Percentiles rank a stretch among this genome's conserved stretches.
These are phyloP conservation scores for Tetragonia tetragonoides DNA, from an alignment of 148 eudicot species.

Conservation along the genomic window DNA sequence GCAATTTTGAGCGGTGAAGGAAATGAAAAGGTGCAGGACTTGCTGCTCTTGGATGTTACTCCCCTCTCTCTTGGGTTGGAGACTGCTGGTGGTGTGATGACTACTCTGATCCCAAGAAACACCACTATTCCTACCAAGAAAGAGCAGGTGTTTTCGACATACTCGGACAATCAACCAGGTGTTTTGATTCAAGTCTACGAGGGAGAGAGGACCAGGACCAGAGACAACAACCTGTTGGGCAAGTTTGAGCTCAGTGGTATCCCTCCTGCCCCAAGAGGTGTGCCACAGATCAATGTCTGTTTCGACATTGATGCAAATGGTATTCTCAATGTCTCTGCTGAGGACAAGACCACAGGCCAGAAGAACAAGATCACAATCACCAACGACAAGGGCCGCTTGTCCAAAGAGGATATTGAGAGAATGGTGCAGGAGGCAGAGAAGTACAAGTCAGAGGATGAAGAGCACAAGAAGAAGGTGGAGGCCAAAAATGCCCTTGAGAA, in stretches of 20 bases:
- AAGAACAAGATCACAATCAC: conserved; percentile 60
- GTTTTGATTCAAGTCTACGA: conserved; percentile 55
- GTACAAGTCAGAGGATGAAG: conserved; percentile 52
- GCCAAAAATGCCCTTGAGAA: conserved; percentile 54
- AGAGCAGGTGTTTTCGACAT: conserved; percentile 55
- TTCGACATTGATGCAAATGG: conserved; percentile 60
- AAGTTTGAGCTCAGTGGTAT: conserved; percentile 51
- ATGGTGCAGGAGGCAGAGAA: conserved; percentile 65
- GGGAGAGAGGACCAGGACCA: conserved; percentile 50
- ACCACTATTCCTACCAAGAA: conserved; percentile 59
- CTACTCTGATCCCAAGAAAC: conserved; percentile 49
- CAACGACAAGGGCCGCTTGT: conserved; percentile 53
- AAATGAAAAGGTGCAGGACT: conserved; percentile 52
- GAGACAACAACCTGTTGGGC: conserved; percentile 48
- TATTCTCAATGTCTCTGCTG: conserved; percentile 51
- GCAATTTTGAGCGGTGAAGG: conserved; percentile 56
- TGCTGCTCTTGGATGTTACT: conserved; percentile 48
- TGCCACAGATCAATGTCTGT: conserved; percentile 52
- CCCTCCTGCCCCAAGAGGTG: conserved; percentile 58
- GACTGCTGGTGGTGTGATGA: conserved; percentile 61
- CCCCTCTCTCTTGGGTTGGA: conserved; percentile 51
- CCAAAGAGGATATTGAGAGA: conserved; percentile 55
- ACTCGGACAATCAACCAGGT: conserved; percentile 55
- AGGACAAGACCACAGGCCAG: conserved; percentile 56
- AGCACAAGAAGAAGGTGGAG: conserved; percentile 55